phyloP scores from a whole-genome alignment of 345 rosid species.

The Populus tremula region DNA sequence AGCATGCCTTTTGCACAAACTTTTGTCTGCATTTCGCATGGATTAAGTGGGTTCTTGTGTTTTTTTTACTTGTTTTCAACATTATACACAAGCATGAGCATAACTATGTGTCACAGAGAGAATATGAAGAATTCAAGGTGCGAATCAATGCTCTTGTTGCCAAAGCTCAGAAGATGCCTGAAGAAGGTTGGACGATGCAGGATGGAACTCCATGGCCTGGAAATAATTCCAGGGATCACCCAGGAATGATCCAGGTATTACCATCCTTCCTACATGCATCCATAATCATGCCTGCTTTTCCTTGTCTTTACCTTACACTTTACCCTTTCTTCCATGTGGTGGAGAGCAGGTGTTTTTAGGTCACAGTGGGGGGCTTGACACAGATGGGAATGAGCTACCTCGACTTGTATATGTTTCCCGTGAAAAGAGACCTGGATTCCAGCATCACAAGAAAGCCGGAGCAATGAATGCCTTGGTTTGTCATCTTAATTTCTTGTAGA shows the following conservation, averaged over 20 bases:
- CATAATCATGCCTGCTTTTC: not conserved
- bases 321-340: constrained; percentile 1
- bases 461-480: constrained; percentile 99
- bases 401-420: constrained; percentile 99
- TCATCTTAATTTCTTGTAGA: constrained; percentile 3
- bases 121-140: constrained; percentile 98
- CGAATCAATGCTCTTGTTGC: constrained; percentile 98
- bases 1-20: not conserved
- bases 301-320: not conserved
- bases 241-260: constrained; percentile 94
- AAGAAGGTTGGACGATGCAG: constrained; percentile 99
- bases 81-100: not conserved
- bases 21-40: not conserved
- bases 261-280: constrained; percentile 3
- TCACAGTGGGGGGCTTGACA: constrained; percentile 96
- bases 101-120: constrained; percentile 55
- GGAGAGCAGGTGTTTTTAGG: constrained; percentile 82
- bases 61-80: not conserved
- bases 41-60: not conserved
- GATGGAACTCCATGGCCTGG: constrained; percentile 99
- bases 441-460: constrained; percentile 99
- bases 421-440: constrained; percentile 99
- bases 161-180: constrained; percentile 98
- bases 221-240: constrained; percentile 97
- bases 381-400: constrained; percentile 97